Evolutionary conservation across 306 rosid genomes (phyloP), one percentile per base, ranked within the genome.

Genomic region (Citrullus colocynthis): DNA sequence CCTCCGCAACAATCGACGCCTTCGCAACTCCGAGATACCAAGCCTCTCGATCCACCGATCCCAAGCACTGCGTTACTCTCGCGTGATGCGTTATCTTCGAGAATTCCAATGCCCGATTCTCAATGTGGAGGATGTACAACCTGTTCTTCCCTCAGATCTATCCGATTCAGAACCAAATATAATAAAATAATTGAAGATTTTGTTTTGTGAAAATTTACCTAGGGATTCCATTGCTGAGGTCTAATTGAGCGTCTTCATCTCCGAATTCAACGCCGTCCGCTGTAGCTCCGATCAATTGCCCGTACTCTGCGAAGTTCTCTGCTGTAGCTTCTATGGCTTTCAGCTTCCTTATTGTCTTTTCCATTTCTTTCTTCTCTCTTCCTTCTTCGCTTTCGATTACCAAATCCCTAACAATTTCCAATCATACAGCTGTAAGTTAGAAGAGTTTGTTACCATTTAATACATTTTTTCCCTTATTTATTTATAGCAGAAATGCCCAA

Each of bases 11-110:
- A 74, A 92, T 74, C 32, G 97, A 89, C 42, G 97, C 84, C 82
- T 88, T 90, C 6, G 98, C 97, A 42, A 95, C 88, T 70, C 96
- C 98, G 20, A 95, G 91, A 61, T 92, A 95, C 98, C 97, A 95
- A 52, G 24, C 86, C 71, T 85, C 83, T 21, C 97, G 91, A 30
- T 97, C 92, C 52, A 90, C 52, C 5, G 97, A 89, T 8, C 97
- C 97, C 9, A 95, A 95, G 85, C 97, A 95, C 75, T 95, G 97
- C 56, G 97, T 95, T 81, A 92, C 98, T 4, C 81, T 85, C 4
- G 96, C 92, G 60, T 95, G 98, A 85, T 95, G 97, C 34, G 98
- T 87, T 32, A 95, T 92, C 2, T 1, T 62, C 1, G 91, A 85
- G 71, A 95, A 88, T 83, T 79, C 37, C 1, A 89, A 87, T 0